Conservation (phyloP, 2,329 filamentous ascomycete species). For the Aureobasidium mangrovei region DNA sequence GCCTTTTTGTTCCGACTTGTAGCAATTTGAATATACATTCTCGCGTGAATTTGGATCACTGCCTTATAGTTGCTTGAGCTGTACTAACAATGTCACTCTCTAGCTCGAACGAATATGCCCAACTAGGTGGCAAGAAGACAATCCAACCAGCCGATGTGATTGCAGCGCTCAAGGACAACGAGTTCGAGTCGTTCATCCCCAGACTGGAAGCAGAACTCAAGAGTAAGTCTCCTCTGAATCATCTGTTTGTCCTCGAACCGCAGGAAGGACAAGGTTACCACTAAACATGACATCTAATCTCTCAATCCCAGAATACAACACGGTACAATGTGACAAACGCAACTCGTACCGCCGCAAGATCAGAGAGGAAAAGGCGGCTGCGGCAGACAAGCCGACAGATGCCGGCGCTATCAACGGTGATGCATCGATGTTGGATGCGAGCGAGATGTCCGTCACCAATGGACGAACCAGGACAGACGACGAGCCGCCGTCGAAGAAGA, state of each 20-base stretch:
- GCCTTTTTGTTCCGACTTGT: background rate
- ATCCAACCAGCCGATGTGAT: conserved; percentile 69
- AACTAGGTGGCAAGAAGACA: conserved; percentile 63
- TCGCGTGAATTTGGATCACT: no score
- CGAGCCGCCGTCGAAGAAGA: conserved; percentile 43
- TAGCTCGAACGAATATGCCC: conserved; percentile 66
- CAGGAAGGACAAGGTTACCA: background rate
- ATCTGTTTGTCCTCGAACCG: background rate
- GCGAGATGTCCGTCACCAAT: conserved; percentile 23
- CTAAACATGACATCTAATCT: conserved; percentile 11
- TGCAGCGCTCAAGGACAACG: conserved; percentile 65
- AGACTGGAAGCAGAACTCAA: conserved; percentile 67
- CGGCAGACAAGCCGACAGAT: conserved; percentile 53
- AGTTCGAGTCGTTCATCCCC: conserved; percentile 63
- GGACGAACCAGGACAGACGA: conserved; percentile 33
- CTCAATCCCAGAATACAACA: conserved; percentile 53
- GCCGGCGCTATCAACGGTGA: conserved; percentile 20
- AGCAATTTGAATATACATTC: background rate
- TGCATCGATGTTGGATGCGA: conserved; percentile 16
- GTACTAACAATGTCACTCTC: background rate
- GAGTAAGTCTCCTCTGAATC: conserved; percentile 44
- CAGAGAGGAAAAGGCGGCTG: conserved; percentile 50
- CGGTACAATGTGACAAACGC: conserved; percentile 64
- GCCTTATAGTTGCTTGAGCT: no score
- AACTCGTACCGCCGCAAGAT: conserved; percentile 64